Evolutionary conservation across 805 yeast species (phyloP).

Genomic region (Pichia manshurica): DNA sequence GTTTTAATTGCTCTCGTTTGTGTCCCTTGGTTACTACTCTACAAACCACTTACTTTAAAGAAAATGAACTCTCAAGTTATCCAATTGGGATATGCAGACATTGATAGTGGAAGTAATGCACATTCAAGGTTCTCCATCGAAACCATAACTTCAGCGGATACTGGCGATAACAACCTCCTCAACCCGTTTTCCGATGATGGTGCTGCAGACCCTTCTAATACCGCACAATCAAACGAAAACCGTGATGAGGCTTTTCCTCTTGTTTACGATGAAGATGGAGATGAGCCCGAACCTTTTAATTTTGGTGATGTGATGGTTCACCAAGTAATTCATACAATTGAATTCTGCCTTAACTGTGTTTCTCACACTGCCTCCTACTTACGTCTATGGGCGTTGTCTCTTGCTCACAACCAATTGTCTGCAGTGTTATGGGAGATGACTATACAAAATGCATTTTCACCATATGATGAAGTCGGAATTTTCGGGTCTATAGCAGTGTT

Average conservation of each 20-base stretch:
- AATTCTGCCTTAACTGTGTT: conserved; percentile 93
- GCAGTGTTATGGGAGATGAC: conserved; percentile 98
- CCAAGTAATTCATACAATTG: conserved; percentile 96
- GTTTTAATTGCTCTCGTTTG: conserved; percentile 75
- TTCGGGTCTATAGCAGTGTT: conserved; percentile 72
- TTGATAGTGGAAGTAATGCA: not conserved
- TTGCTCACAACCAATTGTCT: conserved; percentile 95
- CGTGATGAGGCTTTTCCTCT: not conserved
- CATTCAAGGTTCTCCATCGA: conserved; percentile 4
- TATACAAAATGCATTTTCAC: conserved; percentile 62
- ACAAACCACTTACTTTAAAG: conserved; percentile 51
- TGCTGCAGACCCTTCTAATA: not conserved
- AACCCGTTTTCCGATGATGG: conserved; percentile 3
- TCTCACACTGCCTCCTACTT: conserved; percentile 98
- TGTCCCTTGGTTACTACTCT: conserved; percentile 85
- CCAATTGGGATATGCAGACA: conserved; percentile 4
- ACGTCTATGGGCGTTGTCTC: conserved; percentile 94
- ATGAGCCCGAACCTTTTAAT: conserved; percentile 36
- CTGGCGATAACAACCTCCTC: not conserved
- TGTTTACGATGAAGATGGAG: conserved; percentile 43
- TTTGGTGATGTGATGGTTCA: conserved; percentile 95
- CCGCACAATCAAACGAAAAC: not conserved
- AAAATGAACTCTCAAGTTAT: not conserved
- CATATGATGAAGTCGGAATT: conserved; percentile 33
- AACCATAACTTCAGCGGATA: not conserved